Conservation (phyloP, 2,329 filamentous ascomycete species). For the Cladosporium oxysporum region DNA sequence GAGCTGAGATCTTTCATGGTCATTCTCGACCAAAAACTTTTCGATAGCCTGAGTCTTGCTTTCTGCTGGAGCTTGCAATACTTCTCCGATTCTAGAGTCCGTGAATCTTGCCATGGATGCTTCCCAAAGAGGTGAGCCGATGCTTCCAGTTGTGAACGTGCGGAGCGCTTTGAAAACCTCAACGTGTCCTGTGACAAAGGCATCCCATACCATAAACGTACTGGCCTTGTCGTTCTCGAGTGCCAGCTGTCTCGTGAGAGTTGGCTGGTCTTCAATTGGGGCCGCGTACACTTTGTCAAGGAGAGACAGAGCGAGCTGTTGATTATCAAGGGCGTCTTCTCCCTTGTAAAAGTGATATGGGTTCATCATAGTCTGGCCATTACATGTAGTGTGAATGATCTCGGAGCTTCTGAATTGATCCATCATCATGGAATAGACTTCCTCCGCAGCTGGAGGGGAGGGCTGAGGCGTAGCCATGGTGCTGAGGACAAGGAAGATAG, state of each 20-base stretch:
- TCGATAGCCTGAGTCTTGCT: not conserved
- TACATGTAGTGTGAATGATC: not conserved
- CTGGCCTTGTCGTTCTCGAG: not conserved
- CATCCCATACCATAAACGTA: not conserved
- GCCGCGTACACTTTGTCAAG: not conserved
- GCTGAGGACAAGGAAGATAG: not conserved
- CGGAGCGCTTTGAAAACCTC: not conserved
- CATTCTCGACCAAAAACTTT: not conserved
- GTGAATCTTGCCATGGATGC: not conserved
- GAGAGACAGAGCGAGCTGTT: not conserved
- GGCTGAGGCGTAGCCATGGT: not conserved
- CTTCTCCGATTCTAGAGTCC: not conserved
- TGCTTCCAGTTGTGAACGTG: not conserved
- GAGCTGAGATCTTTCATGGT: not conserved
- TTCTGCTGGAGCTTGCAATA: not conserved
- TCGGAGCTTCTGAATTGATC: not conserved
- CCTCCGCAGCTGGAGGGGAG: not conserved
- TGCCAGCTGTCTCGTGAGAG: not conserved
- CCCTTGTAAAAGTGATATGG: not conserved
- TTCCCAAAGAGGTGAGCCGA: not conserved
- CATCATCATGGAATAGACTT: not conserved
- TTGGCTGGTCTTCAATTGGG: not conserved
- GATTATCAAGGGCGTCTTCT: not conserved
- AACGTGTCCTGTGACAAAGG: not conserved
- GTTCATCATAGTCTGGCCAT: not conserved